phyloP scores from a whole-genome alignment of 2,329 filamentous ascomycete genomes.

The Berkeleyomyces basicola region DNA sequence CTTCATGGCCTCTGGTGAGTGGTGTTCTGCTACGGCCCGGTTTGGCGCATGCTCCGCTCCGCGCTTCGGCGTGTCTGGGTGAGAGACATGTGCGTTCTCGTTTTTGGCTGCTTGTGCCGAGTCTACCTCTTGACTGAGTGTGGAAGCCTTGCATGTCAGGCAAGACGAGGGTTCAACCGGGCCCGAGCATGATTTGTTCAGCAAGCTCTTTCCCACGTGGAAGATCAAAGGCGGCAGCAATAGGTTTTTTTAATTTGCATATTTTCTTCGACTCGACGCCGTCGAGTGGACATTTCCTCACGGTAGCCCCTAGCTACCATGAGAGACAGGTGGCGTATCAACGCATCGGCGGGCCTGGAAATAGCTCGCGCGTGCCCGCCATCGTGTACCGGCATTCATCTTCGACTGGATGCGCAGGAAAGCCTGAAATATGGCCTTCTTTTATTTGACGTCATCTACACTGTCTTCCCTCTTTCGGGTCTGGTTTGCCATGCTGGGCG shows the following conservation, averaged over 20 bases:
- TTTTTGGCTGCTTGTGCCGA: background rate
- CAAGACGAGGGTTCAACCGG: background rate
- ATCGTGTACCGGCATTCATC: background rate
- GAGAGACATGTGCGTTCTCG: background rate
- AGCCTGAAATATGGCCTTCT: conserved; percentile 1
- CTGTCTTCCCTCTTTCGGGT: background rate
- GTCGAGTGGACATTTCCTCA: background rate
- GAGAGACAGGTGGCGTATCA: background rate
- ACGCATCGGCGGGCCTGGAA: background rate
- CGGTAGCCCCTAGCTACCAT: background rate
- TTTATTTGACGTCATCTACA: background rate
- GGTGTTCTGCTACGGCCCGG: conserved; percentile 20
- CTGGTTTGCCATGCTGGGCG: background rate
- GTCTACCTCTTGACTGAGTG: conserved; percentile 9
- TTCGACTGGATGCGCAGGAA: background rate
- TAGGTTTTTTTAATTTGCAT: conserved; percentile 14
- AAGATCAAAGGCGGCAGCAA: conserved; percentile 48
- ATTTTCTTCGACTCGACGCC: background rate
- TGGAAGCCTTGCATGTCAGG: background rate
- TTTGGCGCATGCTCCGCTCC: conserved; percentile 4
- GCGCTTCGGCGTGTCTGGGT: background rate
- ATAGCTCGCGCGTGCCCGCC: background rate
- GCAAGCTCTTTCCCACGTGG: conserved; percentile 19
- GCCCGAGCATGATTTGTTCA: conserved; percentile 13
- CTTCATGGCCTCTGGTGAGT: conserved; percentile 88